Conservation (phyloP, 2,329 filamentous ascomycete genomes). For the Emergomyces orientalis region DNA sequence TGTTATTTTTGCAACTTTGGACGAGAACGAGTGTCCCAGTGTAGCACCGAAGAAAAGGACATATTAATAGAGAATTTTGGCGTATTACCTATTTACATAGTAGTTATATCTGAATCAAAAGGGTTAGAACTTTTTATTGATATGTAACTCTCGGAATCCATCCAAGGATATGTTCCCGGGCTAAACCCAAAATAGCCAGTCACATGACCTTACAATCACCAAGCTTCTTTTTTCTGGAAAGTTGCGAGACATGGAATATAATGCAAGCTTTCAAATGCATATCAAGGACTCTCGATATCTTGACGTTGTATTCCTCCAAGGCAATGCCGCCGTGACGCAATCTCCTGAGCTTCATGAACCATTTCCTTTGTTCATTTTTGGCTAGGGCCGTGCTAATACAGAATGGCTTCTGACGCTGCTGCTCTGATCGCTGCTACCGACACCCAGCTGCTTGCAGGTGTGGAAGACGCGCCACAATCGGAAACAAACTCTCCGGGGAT, state of each 20-base stretch:
- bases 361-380: constrained; percentile 10
- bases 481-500: not conserved
- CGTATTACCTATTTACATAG: not conserved
- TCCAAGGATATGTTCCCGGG: too few relatives aligned
- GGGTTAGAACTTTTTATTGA: not conserved
- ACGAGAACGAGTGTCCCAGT: constrained; percentile 35
- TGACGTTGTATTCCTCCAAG: constrained; percentile 1
- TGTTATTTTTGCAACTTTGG: constrained; percentile 36
- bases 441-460: not conserved
- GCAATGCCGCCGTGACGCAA: constrained; percentile 7
- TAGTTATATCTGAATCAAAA: too few relatives aligned
- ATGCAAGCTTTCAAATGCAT: not conserved
- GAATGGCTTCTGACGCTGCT: constrained; percentile 11
- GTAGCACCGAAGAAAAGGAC: constrained; percentile 30
- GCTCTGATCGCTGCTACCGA: not conserved
- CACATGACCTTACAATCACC: not conserved
- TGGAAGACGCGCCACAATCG: constrained; percentile 1
- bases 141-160: too few relatives aligned
- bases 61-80: constrained; percentile 21
- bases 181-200: not conserved
- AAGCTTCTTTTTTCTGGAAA: not conserved
- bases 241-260: not conserved
- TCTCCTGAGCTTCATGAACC: constrained; percentile 3
- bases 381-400: constrained; percentile 12
- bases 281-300: not conserved